Percentiles rank a stretch among this genome's conserved stretches.
phyloP scores from a whole-genome alignment of 495 filamentous ascomycete genomes.

The Bombardia bombarda region DNA sequence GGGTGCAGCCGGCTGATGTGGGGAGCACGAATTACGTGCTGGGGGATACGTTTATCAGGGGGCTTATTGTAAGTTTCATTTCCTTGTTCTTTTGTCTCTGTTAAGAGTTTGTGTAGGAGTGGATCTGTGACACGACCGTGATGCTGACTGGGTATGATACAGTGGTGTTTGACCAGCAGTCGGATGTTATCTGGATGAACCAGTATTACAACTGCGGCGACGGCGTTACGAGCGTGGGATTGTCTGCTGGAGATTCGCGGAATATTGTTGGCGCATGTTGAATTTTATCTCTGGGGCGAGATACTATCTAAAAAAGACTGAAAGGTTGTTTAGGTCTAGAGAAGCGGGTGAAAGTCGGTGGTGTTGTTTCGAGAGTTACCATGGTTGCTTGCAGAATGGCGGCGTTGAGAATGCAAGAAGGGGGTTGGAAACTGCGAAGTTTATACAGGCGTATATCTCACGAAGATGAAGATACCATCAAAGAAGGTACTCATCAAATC shows the following conservation, averaged over 20 bases:
- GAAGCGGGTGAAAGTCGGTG: too few species aligned
- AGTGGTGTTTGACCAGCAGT: conserved; percentile 40
- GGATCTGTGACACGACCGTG: not conserved
- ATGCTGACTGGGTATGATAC: not conserved
- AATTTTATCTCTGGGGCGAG: too few species aligned
- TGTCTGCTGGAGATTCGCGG: conserved; percentile 11
- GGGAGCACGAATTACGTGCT: conserved; percentile 27
- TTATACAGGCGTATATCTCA: too few species aligned
- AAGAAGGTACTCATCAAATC: too few species aligned
- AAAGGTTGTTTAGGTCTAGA: too few species aligned
- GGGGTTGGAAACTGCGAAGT: too few species aligned
- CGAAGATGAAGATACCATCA: too few species aligned
- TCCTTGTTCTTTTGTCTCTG: not conserved
- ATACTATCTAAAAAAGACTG: too few species aligned
- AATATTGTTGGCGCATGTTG: conserved; percentile 18
- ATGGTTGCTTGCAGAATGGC: too few species aligned
- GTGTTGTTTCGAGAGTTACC: too few species aligned
- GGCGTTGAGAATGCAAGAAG: too few species aligned
- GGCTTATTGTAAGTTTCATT: conserved; percentile 30
- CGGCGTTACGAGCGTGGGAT: conserved; percentile 18
- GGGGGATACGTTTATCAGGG: conserved; percentile 36
- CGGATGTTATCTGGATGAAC: conserved; percentile 36
- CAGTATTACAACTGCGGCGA: conserved; percentile 37
- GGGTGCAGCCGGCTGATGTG: conserved; percentile 31
- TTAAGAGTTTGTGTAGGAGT: not conserved